Evolutionary conservation across 208 protist genomes (phyloP).

Genomic region (Acanthamoeba sp.): DNA sequence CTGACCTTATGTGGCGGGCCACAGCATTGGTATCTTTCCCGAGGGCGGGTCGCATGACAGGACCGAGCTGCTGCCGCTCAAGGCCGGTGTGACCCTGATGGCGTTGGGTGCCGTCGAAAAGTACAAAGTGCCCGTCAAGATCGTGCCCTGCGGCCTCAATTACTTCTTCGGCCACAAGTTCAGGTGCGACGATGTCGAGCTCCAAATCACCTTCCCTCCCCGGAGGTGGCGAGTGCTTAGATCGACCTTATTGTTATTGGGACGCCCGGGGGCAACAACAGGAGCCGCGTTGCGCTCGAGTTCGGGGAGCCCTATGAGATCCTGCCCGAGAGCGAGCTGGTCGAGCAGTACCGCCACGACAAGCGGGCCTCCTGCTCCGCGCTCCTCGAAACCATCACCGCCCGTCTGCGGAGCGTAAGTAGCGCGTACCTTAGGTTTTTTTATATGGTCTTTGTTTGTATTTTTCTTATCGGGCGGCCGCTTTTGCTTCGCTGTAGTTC

Average conservation of each 20-base stretch:
- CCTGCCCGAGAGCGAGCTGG: conserved; percentile 37
- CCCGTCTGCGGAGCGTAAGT: conserved; percentile 50
- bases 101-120: conserved; percentile 92
- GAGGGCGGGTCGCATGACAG: conserved; percentile 97
- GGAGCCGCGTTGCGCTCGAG: conserved; percentile 60
- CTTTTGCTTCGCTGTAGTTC: neutral
- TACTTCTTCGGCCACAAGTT: conserved; percentile 96
- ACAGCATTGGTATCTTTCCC: conserved; percentile 96
- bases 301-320: conserved; percentile 67
- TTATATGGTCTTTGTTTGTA: too few species aligned
- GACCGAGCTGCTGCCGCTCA: conserved; percentile 95
- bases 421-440: too few species aligned
- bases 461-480: too few species aligned
- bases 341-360: conserved; percentile 33
- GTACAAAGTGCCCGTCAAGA: conserved; percentile 90
- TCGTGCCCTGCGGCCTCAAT: conserved; percentile 94
- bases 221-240: too few species aligned
- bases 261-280: neutral
- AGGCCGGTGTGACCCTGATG: conserved; percentile 95
- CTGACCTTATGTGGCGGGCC: neutral
- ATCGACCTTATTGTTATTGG: too few species aligned
- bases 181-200: conserved; percentile 91
- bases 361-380: conserved; percentile 37
- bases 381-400: conserved; percentile 50
- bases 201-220: too few species aligned